A percentile compares a stretch with the other conserved stretches of the same genome.
Conservation (phyloP, 768 basidiomycete species). For the Hericium alpestre region DNA sequence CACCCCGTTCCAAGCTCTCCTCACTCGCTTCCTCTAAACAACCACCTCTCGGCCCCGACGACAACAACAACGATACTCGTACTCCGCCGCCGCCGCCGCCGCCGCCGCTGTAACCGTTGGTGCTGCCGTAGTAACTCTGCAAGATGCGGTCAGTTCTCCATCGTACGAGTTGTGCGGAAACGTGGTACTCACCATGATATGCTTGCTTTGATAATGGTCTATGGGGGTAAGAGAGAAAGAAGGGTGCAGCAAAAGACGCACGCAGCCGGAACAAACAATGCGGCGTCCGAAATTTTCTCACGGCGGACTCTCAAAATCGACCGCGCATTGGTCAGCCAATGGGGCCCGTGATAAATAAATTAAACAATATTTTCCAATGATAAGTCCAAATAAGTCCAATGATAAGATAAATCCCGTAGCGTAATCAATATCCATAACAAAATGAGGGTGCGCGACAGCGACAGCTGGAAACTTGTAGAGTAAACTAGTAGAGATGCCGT, state of each 20-base stretch:
- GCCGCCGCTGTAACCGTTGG: slow-evolving; percentile 27
- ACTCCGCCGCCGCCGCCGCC: slow-evolving; percentile 18
- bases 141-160: neutral
- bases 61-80: too few species aligned
- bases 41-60: too few species aligned
- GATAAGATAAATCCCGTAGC: too few species aligned
- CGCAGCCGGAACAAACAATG: neutral
- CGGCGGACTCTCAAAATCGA: neutral
- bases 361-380: neutral
- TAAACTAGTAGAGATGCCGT: neutral
- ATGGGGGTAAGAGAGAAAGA: slow-evolving; percentile 7
- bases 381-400: too few species aligned
- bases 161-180: too few species aligned
- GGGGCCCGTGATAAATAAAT: neutral
- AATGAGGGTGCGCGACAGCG: neutral
- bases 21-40: too few species aligned
- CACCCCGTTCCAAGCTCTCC: too few species aligned
- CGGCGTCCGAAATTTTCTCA: slow-evolving; percentile 5
- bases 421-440: too few species aligned
- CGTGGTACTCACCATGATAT: slow-evolving; percentile 16
- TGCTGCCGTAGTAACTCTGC: slow-evolving; percentile 22
- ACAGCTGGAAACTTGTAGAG: neutral
- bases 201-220: slow-evolving; percentile 1
- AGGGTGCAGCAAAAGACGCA: slow-evolving; percentile 14
- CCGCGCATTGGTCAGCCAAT: neutral